Evolutionary conservation across 495 filamentous ascomycete genomes (phyloP).

Genomic region (Penicillium psychrofluorescens): DNA sequence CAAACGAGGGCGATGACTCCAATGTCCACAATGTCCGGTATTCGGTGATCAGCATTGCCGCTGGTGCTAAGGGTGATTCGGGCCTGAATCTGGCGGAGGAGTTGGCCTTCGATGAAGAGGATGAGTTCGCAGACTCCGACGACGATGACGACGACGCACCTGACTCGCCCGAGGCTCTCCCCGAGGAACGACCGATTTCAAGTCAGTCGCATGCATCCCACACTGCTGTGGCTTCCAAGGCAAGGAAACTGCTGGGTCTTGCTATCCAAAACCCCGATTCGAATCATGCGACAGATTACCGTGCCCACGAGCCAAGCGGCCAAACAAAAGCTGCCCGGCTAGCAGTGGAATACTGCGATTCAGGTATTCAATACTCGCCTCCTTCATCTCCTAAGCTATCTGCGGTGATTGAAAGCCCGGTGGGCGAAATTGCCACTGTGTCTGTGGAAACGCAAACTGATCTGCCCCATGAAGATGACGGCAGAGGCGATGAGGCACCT

Average conservation of each 20-base stretch:
- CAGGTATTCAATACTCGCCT: slow-evolving; percentile 75
- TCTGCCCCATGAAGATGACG: neutral
- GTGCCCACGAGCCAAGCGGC: slow-evolving; percentile 7
- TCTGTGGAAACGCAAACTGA: neutral
- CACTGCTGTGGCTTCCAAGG: slow-evolving; percentile 32
- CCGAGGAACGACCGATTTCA: slow-evolving; percentile 40
- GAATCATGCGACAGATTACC: slow-evolving; percentile 14
- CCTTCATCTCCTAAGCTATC: slow-evolving; percentile 62
- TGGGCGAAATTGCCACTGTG: neutral
- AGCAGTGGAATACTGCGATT: slow-evolving; percentile 53
- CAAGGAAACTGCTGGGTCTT: slow-evolving; percentile 44
- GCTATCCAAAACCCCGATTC: slow-evolving; percentile 26
- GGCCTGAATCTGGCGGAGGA: slow-evolving; percentile 84
- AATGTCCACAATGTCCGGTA: slow-evolving; percentile 45
- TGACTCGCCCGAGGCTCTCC: slow-evolving; percentile 32
- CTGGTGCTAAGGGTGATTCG: slow-evolving; percentile 46
- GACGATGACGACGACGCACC: slow-evolving; percentile 18
- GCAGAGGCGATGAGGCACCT: neutral
- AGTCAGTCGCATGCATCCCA: slow-evolving; percentile 35
- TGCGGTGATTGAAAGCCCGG: neutral
- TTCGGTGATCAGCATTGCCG: slow-evolving; percentile 51
- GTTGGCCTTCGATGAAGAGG: slow-evolving; percentile 74
- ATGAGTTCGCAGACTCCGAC: slow-evolving; percentile 45
- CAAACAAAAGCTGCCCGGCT: slow-evolving; percentile 5
- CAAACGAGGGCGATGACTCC: slow-evolving; percentile 36